These are phyloP conservation scores for Boletus insuetus DNA, from an alignment of 768 basidiomycete species.

Conservation along the genomic window DNA sequence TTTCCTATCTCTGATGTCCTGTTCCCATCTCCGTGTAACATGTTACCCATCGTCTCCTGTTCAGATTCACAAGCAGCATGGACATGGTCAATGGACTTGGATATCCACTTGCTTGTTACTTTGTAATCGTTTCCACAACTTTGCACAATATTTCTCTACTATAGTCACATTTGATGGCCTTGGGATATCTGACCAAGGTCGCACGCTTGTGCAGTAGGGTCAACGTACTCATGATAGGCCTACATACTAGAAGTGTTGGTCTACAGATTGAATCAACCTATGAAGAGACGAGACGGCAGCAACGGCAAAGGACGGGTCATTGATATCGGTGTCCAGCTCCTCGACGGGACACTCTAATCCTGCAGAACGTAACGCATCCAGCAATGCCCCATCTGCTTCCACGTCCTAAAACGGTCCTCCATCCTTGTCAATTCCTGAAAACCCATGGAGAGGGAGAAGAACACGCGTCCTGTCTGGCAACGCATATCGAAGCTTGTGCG, in stretches of 20 bases:
- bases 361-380: slow-evolving; percentile 14
- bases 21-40: slow-evolving; percentile 21
- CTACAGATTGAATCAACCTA: slow-evolving; percentile 11
- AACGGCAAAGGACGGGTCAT: slow-evolving; percentile 22
- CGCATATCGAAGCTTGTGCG: slow-evolving; percentile 18
- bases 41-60: slow-evolving; percentile 30
- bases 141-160: slow-evolving; percentile 10
- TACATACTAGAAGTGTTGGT: not conserved
- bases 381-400: slow-evolving; percentile 23
- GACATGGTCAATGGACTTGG: slow-evolving; percentile 55
- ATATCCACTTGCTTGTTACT: slow-evolving; percentile 48
- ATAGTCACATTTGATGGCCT: slow-evolving; percentile 12
- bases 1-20: slow-evolving; percentile 17
- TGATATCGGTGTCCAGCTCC: slow-evolving; percentile 27
- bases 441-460: slow-evolving; percentile 24
- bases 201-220: not conserved
- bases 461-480: slow-evolving; percentile 17
- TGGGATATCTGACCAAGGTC: not conserved
- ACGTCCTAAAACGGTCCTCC: slow-evolving; percentile 24
- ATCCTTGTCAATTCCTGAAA: slow-evolving; percentile 25
- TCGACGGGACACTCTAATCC: slow-evolving; percentile 17
- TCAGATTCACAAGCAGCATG: slow-evolving; percentile 31
- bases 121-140: slow-evolving; percentile 42
- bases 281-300: slow-evolving; percentile 18
- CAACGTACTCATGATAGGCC: not conserved